Evolutionary conservation across 441 rosid genomes (phyloP).

Genomic region (Hura crepitans): DNA sequence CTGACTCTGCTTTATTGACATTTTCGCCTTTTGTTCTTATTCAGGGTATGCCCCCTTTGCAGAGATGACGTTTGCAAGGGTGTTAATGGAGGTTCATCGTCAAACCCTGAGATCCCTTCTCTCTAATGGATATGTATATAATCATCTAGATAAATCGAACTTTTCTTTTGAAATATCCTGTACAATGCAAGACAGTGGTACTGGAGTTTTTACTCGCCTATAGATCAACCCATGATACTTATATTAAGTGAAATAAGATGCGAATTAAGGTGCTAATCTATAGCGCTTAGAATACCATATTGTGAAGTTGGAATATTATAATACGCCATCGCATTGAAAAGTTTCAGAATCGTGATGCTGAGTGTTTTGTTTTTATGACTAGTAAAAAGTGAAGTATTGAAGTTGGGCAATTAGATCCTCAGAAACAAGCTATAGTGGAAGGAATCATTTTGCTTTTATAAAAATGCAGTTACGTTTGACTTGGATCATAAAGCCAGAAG

Average conservation of each 20-base stretch:
- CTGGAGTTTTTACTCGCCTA: background rate
- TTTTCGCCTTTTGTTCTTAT: background rate
- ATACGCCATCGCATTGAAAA: background rate
- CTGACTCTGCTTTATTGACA: background rate
- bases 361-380: background rate
- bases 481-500: background rate
- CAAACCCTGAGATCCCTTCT: constrained; percentile 34
- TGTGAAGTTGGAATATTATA: background rate
- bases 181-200: background rate
- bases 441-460: constrained; percentile 1
- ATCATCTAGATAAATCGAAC: constrained; percentile 17
- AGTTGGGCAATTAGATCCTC: background rate
- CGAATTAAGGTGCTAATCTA: background rate
- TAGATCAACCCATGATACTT: background rate
- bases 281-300: background rate
- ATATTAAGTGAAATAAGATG: background rate
- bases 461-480: background rate
- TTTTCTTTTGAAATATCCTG: background rate
- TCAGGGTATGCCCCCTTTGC: constrained; percentile 64
- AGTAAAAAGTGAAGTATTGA: too few relatives aligned
- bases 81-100: constrained; percentile 23
- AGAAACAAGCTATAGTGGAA: background rate
- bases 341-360: too few relatives aligned
- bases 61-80: constrained; percentile 52
- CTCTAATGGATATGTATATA: constrained; percentile 25